Evolutionary conservation across 805 yeast species (phyloP).

Genomic region (Saccharomycopsis javanensis): DNA sequence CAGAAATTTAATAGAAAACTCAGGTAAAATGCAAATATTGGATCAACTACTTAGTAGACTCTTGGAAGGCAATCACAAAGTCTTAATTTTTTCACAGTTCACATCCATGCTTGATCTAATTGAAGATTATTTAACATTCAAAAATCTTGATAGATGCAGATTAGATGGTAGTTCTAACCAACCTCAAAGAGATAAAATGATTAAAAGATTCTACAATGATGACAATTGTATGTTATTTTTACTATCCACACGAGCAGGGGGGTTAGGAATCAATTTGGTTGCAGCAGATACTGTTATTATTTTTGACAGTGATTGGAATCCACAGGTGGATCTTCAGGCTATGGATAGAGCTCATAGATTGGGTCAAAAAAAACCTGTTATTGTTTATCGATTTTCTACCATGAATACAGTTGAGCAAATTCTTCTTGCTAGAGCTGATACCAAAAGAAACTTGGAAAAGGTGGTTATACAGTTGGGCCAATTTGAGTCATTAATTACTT

Average conservation of each 20-base stretch:
- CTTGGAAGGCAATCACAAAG: constrained; percentile 47
- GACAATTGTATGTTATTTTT: constrained; percentile 44
- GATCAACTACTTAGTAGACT: constrained; percentile 53
- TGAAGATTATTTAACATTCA: constrained; percentile 57
- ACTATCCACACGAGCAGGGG: constrained; percentile 89
- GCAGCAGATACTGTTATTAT: constrained; percentile 85
- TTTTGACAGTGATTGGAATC: constrained; percentile 95
- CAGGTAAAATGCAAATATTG: constrained; percentile 49
- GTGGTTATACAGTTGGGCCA: constrained; percentile 62
- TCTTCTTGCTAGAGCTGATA: constrained; percentile 65
- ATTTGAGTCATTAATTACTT: constrained; percentile 35
- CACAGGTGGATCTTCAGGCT: constrained; percentile 93
- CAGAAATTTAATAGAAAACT: constrained; percentile 38
- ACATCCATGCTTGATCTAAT: constrained; percentile 72
- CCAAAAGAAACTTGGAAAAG: constrained; percentile 70
- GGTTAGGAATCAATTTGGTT: constrained; percentile 78
- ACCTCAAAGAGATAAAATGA: constrained; percentile 53
- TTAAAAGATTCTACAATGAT: constrained; percentile 39
- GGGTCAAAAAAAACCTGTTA: constrained; percentile 80
- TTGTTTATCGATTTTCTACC: constrained; percentile 68
- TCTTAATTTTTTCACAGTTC: constrained; percentile 81
- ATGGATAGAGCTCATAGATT: constrained; percentile 93
- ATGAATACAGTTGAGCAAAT: constrained; percentile 78
- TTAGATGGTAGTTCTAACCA: constrained; percentile 72
- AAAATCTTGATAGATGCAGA: constrained; percentile 41